A percentile compares a stretch with the other conserved stretches of the same genome.
phyloP scores from a whole-genome alignment of 257 asterid genomes.

The Solanum bukasovii region DNA sequence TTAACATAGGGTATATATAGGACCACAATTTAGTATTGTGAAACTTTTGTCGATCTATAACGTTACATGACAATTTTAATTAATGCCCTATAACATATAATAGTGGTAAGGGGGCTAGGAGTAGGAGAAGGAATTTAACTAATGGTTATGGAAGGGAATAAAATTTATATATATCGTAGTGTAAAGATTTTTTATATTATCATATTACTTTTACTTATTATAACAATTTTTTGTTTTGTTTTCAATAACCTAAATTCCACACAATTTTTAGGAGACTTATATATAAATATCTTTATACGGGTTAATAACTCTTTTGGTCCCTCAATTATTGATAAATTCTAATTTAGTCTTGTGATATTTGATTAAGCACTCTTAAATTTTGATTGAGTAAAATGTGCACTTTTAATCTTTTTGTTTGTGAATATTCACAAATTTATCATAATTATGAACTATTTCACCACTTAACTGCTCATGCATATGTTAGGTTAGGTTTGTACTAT shows the following conservation, averaged over 20 bases:
- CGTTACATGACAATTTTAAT: background rate
- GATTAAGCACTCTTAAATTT: background rate
- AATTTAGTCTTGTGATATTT: background rate
- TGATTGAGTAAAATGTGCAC: background rate
- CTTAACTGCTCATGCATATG: background rate
- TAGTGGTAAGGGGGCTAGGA: background rate
- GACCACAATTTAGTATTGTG: background rate
- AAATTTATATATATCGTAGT: background rate
- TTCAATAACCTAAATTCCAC: no score
- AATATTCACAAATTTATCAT: background rate
- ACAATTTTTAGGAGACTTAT: background rate
- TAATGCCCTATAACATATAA: background rate
- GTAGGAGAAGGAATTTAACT: background rate
- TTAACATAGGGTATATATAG: background rate
- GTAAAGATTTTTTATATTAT: background rate
- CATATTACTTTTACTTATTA: background rate
- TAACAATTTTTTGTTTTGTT: background rate
- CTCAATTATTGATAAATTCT: background rate
- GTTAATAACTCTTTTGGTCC: background rate
- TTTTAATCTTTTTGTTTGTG: background rate
- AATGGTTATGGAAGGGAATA: background rate
- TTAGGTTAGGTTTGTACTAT: no score
- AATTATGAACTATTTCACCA: background rate
- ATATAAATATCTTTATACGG: background rate
- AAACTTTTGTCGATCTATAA: background rate